A percentile compares a stretch with the other conserved stretches of the same genome.
phyloP scores from a whole-genome alignment of 345 rosid genomes.

The Eucalyptus erythrocorys region DNA sequence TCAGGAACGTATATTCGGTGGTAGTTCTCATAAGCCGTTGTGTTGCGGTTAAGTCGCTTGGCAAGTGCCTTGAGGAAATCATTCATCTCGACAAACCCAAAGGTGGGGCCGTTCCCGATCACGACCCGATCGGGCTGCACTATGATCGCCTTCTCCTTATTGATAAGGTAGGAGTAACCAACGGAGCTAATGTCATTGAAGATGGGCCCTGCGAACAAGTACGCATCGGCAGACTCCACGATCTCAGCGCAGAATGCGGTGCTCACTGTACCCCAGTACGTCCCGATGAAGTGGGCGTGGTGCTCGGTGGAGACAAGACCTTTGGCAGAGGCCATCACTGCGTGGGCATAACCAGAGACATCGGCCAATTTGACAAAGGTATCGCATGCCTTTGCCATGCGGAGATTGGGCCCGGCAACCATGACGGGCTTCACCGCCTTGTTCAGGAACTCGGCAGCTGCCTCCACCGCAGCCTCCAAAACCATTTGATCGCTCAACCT shows the following conservation, averaged over 20 bases:
- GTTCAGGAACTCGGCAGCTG: conserved; percentile 35
- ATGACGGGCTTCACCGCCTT: conserved; percentile 52
- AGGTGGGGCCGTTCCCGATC: conserved; percentile 33
- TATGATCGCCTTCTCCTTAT: conserved; percentile 38
- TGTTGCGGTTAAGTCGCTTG: conserved; percentile 22
- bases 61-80: conserved; percentile 35
- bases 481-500: conserved; percentile 39
- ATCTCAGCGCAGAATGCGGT: conserved; percentile 45
- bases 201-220: conserved; percentile 44
- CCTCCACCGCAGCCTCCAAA: conserved; percentile 44
- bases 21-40: conserved; percentile 37
- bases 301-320: conserved; percentile 40
- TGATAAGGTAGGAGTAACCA: conserved; percentile 40
- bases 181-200: conserved; percentile 43
- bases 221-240: conserved; percentile 57
- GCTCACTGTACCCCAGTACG: conserved; percentile 50
- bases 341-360: conserved; percentile 33
- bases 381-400: conserved; percentile 30
- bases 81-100: conserved; percentile 36
- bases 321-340: conserved; percentile 51
- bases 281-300: conserved; percentile 45
- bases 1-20: conserved; percentile 33
- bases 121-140: conserved; percentile 49
- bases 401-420: conserved; percentile 41
- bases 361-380: conserved; percentile 34